These are phyloP conservation scores for Penicillium verrucosum DNA, from an alignment of 2,329 filamentous ascomycete species.

Conservation along the genomic window DNA sequence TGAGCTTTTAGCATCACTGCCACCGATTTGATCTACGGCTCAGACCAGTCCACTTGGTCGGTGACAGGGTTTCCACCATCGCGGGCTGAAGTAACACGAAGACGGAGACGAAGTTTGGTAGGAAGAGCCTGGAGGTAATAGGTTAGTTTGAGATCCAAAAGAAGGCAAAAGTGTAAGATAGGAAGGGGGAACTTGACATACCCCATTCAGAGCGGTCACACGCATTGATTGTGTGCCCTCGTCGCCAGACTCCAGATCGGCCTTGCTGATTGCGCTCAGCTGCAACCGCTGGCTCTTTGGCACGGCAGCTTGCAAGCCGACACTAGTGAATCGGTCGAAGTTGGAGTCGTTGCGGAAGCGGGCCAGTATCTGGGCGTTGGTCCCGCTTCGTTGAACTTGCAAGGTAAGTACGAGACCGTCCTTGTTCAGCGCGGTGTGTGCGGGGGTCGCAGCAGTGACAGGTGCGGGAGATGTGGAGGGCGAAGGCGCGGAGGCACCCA, in stretches of 20 bases:
- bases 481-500: conserved; percentile 31
- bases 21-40: conserved; percentile 51
- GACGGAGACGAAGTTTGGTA: conserved; percentile 68
- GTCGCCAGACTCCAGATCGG: conserved; percentile 70
- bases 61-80: conserved; percentile 67
- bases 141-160: conserved; percentile 26
- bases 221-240: conserved; percentile 92
- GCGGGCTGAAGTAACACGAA: conserved; percentile 78
- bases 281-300: conserved; percentile 95
- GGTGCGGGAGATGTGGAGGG: conserved; percentile 50
- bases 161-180: background rate
- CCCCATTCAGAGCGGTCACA: conserved; percentile 77
- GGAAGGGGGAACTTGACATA: conserved; percentile 55
- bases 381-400: conserved; percentile 71
- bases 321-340: conserved; percentile 63
- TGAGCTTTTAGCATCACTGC: conserved; percentile 10
- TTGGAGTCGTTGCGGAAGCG: conserved; percentile 76
- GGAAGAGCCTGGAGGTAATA: conserved; percentile 60
- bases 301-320: conserved; percentile 89
- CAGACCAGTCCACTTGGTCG: conserved; percentile 96
- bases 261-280: conserved; percentile 80
- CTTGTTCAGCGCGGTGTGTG: conserved; percentile 76
- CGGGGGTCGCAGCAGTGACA: conserved; percentile 45
- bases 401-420: conserved; percentile 80
- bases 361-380: conserved; percentile 73